Percentiles rank a stretch among this genome's conserved stretches.
Evolutionary conservation across 805 yeast genomes (phyloP).

Genomic region (Candida piceae): DNA sequence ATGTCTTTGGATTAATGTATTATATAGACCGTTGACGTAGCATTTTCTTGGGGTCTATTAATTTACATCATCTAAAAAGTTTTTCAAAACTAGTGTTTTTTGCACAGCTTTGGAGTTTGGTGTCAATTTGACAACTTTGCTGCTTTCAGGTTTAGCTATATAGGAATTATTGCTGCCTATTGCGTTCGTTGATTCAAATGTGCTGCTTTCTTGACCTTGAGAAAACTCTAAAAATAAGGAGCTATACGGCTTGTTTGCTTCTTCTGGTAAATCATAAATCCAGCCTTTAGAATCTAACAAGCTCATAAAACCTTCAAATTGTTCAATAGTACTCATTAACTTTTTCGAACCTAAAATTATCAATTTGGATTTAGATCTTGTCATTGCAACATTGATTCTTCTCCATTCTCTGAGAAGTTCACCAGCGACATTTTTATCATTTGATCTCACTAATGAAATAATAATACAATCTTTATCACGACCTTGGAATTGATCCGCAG

Average conservation of each 20-base stretch:
- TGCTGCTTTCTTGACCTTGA: slow-evolving; percentile 1
- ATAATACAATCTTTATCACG: slow-evolving; percentile 90
- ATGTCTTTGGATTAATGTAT: too few species aligned
- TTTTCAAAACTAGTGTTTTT: slow-evolving; percentile 14
- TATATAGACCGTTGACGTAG: too few species aligned
- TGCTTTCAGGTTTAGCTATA: too few species aligned
- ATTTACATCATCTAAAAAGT: slow-evolving; percentile 14
- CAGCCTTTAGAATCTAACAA: slow-evolving; percentile 54
- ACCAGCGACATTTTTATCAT: slow-evolving; percentile 61
- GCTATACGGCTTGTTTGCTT: slow-evolving; percentile 35
- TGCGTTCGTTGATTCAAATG: too few species aligned
- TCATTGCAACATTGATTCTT: slow-evolving; percentile 89
- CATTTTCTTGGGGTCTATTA: too few species aligned
- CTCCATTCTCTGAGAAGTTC: slow-evolving; percentile 83
- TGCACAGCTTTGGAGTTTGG: slow-evolving; percentile 12
- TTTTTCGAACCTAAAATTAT: slow-evolving; percentile 74
- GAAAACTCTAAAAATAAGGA: slow-evolving; percentile 9
- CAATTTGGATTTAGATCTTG: slow-evolving; percentile 81
- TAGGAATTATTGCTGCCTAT: too few species aligned
- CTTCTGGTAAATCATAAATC: slow-evolving; percentile 52
- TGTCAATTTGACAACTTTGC: slow-evolving; percentile 6
- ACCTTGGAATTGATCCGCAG: slow-evolving; percentile 96
- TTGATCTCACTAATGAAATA: slow-evolving; percentile 84
- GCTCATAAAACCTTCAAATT: slow-evolving; percentile 55
- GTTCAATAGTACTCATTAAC: slow-evolving; percentile 49